Evolutionary conservation across 2,329 filamentous ascomycete genomes (phyloP).

Genomic region (Pseudocercospora ulei): DNA sequence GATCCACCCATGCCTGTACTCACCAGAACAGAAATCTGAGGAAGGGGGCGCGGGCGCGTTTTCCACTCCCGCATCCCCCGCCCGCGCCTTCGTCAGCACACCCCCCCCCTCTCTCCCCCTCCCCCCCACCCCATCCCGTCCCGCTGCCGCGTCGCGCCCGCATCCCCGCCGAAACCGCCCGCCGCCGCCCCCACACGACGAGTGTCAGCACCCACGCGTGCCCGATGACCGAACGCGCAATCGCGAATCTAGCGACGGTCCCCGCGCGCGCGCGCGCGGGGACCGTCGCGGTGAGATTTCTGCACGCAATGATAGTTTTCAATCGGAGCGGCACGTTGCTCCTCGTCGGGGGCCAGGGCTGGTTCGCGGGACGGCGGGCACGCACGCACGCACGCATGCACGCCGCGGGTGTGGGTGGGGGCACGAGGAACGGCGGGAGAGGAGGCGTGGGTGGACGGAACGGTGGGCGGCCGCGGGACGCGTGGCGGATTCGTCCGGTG

Average conservation of each 20-base stretch:
- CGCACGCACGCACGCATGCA: no score
- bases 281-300: constrained; percentile 26
- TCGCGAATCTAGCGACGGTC: constrained; percentile 21
- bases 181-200: no score
- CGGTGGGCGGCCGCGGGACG: constrained; percentile 1
- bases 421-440: constrained; percentile 10
- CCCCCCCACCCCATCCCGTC: constrained; percentile 3
- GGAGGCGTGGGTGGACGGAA: constrained; percentile 11
- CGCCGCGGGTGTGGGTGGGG: constrained; percentile 7
- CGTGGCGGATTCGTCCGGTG: constrained; percentile 23
- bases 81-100: constrained; percentile 12
- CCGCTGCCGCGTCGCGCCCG: constrained; percentile 15
- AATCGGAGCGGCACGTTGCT: constrained; percentile 34
- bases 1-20: constrained; percentile 26
- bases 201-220: constrained; percentile 14
- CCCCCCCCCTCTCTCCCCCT: constrained; percentile 11
- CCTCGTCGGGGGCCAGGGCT: constrained; percentile 24
- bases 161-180: neutral
- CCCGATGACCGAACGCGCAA: constrained; percentile 14
- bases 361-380: constrained; percentile 21
- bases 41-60: no score
- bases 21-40: constrained; percentile 31
- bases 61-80: no score
- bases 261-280: constrained; percentile 3
- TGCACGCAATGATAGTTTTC: constrained; percentile 34